phyloP scores from a whole-genome alignment of 768 basidiomycete genomes.

The Suillus tomentosus region DNA sequence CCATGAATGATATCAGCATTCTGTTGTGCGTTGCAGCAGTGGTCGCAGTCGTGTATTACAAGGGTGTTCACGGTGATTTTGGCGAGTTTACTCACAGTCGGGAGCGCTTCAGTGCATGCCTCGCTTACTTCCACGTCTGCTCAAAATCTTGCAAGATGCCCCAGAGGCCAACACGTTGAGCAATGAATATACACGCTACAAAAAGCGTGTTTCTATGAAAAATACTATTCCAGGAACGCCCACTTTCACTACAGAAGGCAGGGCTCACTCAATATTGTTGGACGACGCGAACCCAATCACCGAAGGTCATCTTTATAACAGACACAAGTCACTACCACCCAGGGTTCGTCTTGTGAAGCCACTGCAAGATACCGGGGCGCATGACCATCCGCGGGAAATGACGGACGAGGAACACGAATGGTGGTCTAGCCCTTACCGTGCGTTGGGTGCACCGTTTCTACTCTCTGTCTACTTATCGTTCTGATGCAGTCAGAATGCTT shows the following conservation, averaged over 20 bases:
- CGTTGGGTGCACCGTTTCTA: conserved; percentile 20
- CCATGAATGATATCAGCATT: neutral
- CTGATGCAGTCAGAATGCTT: conserved; percentile 66
- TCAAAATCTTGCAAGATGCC: conserved; percentile 40
- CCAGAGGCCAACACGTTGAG: conserved; percentile 24
- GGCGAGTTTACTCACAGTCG: neutral
- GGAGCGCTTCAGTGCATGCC: conserved; percentile 46
- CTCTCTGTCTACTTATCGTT: conserved; percentile 5
- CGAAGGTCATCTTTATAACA: conserved; percentile 46
- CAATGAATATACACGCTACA: conserved; percentile 12
- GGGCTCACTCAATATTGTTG: conserved; percentile 62
- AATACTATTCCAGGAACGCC: conserved; percentile 40
- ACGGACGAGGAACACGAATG: conserved; percentile 59
- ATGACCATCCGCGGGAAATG: conserved; percentile 58
- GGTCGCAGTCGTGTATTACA: neutral
- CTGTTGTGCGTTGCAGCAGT: neutral
- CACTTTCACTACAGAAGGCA: conserved; percentile 45
- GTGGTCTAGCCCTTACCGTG: conserved; percentile 81
- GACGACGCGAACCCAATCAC: conserved; percentile 57
- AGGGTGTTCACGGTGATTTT: neutral
- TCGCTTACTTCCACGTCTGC: conserved; percentile 69
- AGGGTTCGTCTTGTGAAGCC: conserved; percentile 35
- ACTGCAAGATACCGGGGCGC: conserved; percentile 22
- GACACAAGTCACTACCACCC: conserved; percentile 63
- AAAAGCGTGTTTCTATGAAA: conserved; percentile 37